A percentile compares a stretch with the other conserved stretches of the same genome.
Conservation (phyloP, 1,284 basidiomycete genomes). For the Naganishia albida region DNA sequence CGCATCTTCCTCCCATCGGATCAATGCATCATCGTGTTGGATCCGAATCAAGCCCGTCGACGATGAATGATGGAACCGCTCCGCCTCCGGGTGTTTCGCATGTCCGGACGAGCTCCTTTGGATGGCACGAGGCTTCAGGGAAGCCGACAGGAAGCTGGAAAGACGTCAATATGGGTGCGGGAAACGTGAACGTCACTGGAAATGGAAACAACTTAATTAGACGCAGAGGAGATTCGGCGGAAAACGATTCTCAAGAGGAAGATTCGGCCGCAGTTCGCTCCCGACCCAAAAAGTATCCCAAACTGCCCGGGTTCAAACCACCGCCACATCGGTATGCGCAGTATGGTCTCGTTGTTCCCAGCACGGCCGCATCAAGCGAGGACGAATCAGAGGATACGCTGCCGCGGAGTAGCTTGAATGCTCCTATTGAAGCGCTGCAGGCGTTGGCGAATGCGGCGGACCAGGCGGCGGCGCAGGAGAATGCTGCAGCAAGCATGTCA, state of each 20-base stretch:
- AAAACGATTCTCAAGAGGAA: constrained; percentile 23
- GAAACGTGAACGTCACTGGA: background rate
- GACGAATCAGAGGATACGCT: constrained; percentile 84
- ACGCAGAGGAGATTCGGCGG: constrained; percentile 7
- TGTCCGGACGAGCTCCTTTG: constrained; percentile 26
- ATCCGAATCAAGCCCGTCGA: constrained; percentile 20
- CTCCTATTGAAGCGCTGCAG: constrained; percentile 88
- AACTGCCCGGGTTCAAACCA: constrained; percentile 83
- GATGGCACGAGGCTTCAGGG: constrained; percentile 12
- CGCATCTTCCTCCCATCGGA: constrained; percentile 2
- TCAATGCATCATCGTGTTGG: constrained; percentile 9
- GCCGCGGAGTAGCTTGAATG: constrained; percentile 74
- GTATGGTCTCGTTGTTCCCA: constrained; percentile 68
- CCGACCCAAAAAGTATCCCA: constrained; percentile 63
- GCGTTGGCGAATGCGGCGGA: constrained; percentile 90
- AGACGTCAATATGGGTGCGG: background rate
- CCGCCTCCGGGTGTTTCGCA: constrained; percentile 10
- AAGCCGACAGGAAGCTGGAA: constrained; percentile 1
- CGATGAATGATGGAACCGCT: constrained; percentile 22
- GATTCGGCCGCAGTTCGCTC: constrained; percentile 6
- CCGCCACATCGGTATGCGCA: constrained; percentile 88
- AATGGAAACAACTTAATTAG: constrained; percentile 11
- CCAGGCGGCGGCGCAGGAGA: constrained; percentile 64
- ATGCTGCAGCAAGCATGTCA: constrained; percentile 8
- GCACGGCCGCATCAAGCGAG: constrained; percentile 71